Evolutionary conservation across 768 basidiomycete genomes (phyloP).

Genomic region (Tricholoma hemisulphureum): DNA sequence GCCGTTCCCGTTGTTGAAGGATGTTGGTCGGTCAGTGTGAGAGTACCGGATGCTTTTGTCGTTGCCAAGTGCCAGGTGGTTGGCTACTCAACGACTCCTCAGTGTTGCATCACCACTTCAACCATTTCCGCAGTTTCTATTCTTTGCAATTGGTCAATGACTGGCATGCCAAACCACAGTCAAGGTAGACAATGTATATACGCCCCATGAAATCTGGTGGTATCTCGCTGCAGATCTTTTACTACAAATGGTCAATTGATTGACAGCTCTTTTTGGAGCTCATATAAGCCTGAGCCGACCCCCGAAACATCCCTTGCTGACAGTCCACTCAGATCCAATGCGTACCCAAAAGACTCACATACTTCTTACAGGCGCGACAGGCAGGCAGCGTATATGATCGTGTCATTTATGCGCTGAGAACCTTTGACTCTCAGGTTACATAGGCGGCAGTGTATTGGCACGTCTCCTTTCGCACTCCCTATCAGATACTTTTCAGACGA

Average conservation of each 20-base stretch:
- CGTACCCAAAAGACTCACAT: constrained; percentile 27
- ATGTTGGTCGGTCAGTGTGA: neutral
- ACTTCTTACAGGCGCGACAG: constrained; percentile 50
- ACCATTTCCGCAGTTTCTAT: too few species aligned
- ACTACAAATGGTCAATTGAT: too few species aligned
- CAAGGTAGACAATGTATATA: too few species aligned
- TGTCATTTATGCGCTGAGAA: neutral
- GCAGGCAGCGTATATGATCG: constrained; percentile 19
- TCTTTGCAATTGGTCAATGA: too few species aligned
- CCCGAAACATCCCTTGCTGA: neutral
- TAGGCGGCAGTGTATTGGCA: constrained; percentile 52
- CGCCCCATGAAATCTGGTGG: too few species aligned
- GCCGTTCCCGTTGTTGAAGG: neutral
- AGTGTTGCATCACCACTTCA: too few species aligned
- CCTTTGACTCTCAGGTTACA: constrained; percentile 41
- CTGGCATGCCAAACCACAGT: too few species aligned
- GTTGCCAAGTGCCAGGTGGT: neutral
- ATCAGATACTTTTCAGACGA: constrained; percentile 41
- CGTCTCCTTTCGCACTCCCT: constrained; percentile 45
- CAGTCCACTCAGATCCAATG: neutral
- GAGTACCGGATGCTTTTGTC: neutral
- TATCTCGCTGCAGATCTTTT: too few species aligned
- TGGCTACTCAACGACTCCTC: too few species aligned
- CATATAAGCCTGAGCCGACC: neutral
- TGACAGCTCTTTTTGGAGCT: too few species aligned